Evolutionary conservation across 2,329 filamentous ascomycete species (phyloP).

Genomic region (Canariomyces notabilis): DNA sequence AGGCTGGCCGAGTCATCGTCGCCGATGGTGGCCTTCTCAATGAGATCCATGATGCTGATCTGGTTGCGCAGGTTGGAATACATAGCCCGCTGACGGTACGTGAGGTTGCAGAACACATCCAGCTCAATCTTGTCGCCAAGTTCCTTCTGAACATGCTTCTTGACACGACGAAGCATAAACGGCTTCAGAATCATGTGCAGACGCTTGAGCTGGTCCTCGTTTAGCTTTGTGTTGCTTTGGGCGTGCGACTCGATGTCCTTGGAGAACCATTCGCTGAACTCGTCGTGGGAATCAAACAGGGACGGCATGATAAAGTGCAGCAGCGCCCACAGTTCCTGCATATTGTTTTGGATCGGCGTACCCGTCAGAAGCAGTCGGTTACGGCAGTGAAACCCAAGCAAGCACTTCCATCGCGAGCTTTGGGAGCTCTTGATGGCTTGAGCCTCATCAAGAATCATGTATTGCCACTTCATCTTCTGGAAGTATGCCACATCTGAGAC

Average conservation of each 20-base stretch:
- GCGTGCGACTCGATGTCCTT: slow-evolving; percentile 98
- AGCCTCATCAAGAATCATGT: slow-evolving; percentile 98
- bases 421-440: slow-evolving; percentile 98
- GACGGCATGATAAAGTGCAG: slow-evolving; percentile 99
- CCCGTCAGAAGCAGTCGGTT: slow-evolving; percentile 91
- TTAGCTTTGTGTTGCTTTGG: slow-evolving; percentile 98
- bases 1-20: slow-evolving; percentile 94
- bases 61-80: slow-evolving; percentile 91
- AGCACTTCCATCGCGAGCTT: slow-evolving; percentile 93
- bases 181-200: slow-evolving; percentile 98
- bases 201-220: slow-evolving; percentile 94
- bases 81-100: slow-evolving; percentile 90
- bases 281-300: slow-evolving; percentile 88
- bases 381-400: slow-evolving; percentile 90
- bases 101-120: slow-evolving; percentile 94
- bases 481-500: slow-evolving; percentile 96
- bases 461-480: slow-evolving; percentile 99
- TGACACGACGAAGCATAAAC: slow-evolving; percentile 98
- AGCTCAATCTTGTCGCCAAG: slow-evolving; percentile 97
- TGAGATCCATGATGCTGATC: slow-evolving; percentile 97
- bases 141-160: slow-evolving; percentile 99
- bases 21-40: slow-evolving; percentile 91
- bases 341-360: slow-evolving; percentile 99
- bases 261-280: slow-evolving; percentile 91
- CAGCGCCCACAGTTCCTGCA: slow-evolving; percentile 97